These are phyloP conservation scores for Coniferiporia sulphurascens DNA, from an alignment of 1,284 basidiomycete genomes.

Conservation along the genomic window DNA sequence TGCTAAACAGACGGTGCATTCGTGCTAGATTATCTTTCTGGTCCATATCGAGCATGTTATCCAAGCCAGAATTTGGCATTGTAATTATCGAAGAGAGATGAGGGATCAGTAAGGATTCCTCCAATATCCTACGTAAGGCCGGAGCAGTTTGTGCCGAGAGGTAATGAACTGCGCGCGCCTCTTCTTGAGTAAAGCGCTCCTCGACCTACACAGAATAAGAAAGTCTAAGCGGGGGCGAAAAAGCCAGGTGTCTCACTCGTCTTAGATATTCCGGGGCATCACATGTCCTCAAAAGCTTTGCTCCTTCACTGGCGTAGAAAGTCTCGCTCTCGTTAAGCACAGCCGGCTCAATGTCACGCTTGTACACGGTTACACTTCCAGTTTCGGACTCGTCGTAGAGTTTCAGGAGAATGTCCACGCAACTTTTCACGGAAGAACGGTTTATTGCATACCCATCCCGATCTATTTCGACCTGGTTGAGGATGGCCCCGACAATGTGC, in stretches of 20 bases:
- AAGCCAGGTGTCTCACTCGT: slow-evolving; percentile 47
- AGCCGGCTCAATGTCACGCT: slow-evolving; percentile 79
- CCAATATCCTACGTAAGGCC: slow-evolving; percentile 72
- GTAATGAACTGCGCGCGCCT: slow-evolving; percentile 86
- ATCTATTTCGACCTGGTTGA: slow-evolving; percentile 87
- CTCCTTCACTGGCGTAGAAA: slow-evolving; percentile 82
- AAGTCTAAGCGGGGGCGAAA: slow-evolving; percentile 8
- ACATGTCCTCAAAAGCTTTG: slow-evolving; percentile 64
- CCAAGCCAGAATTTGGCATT: slow-evolving; percentile 84
- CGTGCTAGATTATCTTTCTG: slow-evolving; percentile 76
- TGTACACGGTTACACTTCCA: slow-evolving; percentile 66
- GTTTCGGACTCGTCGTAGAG: slow-evolving; percentile 42
- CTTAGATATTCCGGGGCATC: slow-evolving; percentile 83
- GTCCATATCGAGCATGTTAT: slow-evolving; percentile 83
- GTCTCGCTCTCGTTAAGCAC: slow-evolving; percentile 74
- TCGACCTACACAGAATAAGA: slow-evolving; percentile 58
- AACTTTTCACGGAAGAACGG: slow-evolving; percentile 86
- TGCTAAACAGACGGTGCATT: slow-evolving; percentile 74
- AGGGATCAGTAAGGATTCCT: slow-evolving; percentile 72
- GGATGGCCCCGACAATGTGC: slow-evolving; percentile 77
- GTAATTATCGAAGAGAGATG: slow-evolving; percentile 75
- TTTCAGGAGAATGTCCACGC: slow-evolving; percentile 81
- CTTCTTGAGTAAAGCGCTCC: slow-evolving; percentile 78
- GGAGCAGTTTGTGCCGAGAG: slow-evolving; percentile 72
- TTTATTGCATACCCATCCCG: slow-evolving; percentile 90